phyloP scores from a whole-genome alignment of 2,329 filamentous ascomycete species.

The Penicillium sumatraense region DNA sequence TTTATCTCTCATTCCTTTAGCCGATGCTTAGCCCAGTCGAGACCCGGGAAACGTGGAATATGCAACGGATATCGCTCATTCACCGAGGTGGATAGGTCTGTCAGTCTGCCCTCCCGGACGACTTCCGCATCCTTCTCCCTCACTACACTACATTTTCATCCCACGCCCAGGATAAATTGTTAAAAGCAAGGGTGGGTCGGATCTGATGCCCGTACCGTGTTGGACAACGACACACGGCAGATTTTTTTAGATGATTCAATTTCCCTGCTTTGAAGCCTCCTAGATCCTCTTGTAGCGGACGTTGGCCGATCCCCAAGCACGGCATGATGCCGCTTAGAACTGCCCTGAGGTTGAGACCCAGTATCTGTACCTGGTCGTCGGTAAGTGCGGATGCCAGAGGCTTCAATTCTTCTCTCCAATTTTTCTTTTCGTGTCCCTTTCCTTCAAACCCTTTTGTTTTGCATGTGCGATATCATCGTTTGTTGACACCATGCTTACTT shows the following conservation, averaged over 20 bases:
- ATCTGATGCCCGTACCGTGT: conserved; percentile 15
- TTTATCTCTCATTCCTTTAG: neutral
- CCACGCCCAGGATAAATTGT: neutral
- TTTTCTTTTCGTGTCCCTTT: neutral
- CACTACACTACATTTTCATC: neutral
- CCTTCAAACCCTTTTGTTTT: neutral
- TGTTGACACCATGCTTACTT: conserved; percentile 29
- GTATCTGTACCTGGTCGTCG: conserved; percentile 16
- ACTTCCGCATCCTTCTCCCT: conserved; percentile 7
- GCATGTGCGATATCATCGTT: neutral
- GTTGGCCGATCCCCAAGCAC: conserved; percentile 19
- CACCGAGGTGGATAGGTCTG: conserved; percentile 1
- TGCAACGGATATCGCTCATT: neutral
- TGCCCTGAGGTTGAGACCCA: conserved; percentile 11
- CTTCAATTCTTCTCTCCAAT: neutral
- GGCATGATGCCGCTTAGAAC: conserved; percentile 19
- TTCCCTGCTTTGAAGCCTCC: conserved; percentile 15
- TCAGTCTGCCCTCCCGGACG: conserved; percentile 1
- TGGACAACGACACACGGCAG: conserved; percentile 13
- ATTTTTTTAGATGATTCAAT: conserved; percentile 9
- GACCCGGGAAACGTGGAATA: neutral
- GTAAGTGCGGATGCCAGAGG: conserved; percentile 16
- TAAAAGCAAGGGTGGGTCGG: conserved; percentile 17
- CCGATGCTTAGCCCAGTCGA: neutral
- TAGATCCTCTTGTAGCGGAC: conserved; percentile 13